Conservation (phyloP, 2,329 filamentous ascomycete genomes). For the Nemania sp. region DNA sequence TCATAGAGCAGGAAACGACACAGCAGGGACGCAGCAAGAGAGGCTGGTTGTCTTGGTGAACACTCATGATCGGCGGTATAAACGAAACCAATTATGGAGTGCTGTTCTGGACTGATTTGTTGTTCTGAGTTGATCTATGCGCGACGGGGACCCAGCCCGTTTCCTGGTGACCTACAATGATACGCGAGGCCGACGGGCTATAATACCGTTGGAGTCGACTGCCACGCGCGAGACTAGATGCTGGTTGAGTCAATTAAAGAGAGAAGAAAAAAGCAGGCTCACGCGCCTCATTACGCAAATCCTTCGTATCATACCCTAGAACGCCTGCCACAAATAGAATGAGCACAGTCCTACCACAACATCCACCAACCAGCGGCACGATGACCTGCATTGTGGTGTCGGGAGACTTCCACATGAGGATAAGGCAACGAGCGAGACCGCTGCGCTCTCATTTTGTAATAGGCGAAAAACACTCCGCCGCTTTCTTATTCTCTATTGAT, state of each 20-base stretch:
- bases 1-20: no score
- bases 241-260: slow-evolving; percentile 9
- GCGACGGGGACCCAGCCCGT: slow-evolving; percentile 8
- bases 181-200: no score
- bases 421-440: slow-evolving; percentile 16
- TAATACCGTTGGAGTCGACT: not conserved
- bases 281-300: slow-evolving; percentile 15
- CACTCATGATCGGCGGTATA: slow-evolving; percentile 15
- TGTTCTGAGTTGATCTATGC: slow-evolving; percentile 15
- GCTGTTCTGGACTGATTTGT: not conserved
- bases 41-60: not conserved
- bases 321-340: slow-evolving; percentile 28
- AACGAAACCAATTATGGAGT: slow-evolving; percentile 22
- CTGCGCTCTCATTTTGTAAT: slow-evolving; percentile 1
- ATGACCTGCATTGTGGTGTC: slow-evolving; percentile 13
- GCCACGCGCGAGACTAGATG: not conserved
- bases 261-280: slow-evolving; percentile 9
- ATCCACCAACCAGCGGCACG: slow-evolving; percentile 21
- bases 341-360: slow-evolving; percentile 22
- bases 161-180: no score
- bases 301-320: slow-evolving; percentile 20
- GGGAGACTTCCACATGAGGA: slow-evolving; percentile 18
- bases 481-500: slow-evolving; percentile 58
- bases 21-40: slow-evolving; percentile 3
- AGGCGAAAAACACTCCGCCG: slow-evolving; percentile 4